Conservation (phyloP, 345 rosid species). For the Kernera saxatilis region DNA sequence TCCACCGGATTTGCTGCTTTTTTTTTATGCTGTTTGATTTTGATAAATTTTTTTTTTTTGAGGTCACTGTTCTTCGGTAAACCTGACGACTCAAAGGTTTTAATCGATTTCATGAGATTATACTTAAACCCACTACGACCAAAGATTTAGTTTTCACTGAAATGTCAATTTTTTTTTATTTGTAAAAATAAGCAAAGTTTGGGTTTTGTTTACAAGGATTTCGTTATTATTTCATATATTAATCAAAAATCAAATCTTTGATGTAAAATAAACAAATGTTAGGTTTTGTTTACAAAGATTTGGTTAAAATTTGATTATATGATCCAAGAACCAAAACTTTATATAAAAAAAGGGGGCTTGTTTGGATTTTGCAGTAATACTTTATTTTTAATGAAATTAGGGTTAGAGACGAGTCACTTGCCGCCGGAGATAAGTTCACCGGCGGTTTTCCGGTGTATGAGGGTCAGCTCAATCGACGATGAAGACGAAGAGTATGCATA, state of each 20-base stretch:
- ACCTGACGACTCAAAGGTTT: not conserved
- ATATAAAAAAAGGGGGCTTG: not conserved
- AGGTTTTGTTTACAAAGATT: not conserved
- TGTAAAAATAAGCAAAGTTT: not conserved
- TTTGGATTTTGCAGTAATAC: not conserved
- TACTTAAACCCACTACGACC: not conserved
- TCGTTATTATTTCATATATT: not conserved
- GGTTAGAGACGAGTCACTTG: constrained; percentile 48
- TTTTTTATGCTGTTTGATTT: not conserved
- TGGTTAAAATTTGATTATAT: not conserved
- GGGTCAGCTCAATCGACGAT: constrained; percentile 44
- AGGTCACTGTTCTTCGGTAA: constrained; percentile 14
- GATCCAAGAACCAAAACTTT: not conserved
- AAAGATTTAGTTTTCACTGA: not conserved
- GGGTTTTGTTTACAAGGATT: not conserved
- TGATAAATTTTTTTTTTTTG: not conserved
- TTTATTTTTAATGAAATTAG: constrained; percentile 26
- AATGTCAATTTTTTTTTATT: not conserved
- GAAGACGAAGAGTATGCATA: constrained; percentile 57
- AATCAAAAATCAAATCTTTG: not conserved
- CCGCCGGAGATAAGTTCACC: constrained; percentile 52
- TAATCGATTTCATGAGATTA: not conserved
- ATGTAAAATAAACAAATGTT: not conserved
- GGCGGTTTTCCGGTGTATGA: constrained; percentile 57
- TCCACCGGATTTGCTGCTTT: constrained; percentile 12